These are phyloP conservation scores for Saposhnikovia divaricata DNA, from an alignment of 129 eudicot genomes.

Conservation along the genomic window DNA sequence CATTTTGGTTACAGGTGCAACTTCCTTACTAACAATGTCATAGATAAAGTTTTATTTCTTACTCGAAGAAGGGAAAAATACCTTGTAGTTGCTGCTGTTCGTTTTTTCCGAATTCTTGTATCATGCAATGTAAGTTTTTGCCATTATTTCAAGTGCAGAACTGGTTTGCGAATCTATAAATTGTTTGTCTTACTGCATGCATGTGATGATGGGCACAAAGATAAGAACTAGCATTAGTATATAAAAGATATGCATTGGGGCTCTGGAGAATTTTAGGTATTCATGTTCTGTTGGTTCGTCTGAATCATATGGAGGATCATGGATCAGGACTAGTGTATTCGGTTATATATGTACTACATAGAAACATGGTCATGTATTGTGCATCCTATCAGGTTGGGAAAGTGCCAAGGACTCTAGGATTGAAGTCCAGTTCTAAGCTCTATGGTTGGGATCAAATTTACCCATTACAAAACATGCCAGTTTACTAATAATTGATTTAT, in stretches of 20 bases:
- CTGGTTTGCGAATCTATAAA: neutral
- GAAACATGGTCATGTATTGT: neutral
- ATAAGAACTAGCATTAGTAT: neutral
- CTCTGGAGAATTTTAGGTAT: neutral
- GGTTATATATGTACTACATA: neutral
- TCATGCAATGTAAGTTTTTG: slow-evolving; percentile 60
- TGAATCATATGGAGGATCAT: neutral
- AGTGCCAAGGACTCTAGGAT: neutral
- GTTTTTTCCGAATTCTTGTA: slow-evolving; percentile 64
- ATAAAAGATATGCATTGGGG: neutral
- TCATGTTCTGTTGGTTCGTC: neutral
- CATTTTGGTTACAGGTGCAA: slow-evolving; percentile 52
- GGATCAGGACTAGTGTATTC: neutral
- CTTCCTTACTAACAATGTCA: slow-evolving; percentile 58
- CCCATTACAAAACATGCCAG: neutral
- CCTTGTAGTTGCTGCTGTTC: slow-evolving; percentile 83
- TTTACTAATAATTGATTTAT: neutral
- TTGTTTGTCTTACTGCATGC: neutral
- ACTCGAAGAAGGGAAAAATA: slow-evolving; percentile 83
- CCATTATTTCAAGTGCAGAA: neutral
- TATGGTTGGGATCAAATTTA: neutral
- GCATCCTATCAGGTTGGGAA: neutral
- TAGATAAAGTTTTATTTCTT: slow-evolving; percentile 66
- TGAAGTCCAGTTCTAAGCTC: neutral
- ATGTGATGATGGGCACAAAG: neutral